Base-by-base conservation (phyloP, 805 yeast species). In the Teunomyces barrocoloradensis region DNA sequence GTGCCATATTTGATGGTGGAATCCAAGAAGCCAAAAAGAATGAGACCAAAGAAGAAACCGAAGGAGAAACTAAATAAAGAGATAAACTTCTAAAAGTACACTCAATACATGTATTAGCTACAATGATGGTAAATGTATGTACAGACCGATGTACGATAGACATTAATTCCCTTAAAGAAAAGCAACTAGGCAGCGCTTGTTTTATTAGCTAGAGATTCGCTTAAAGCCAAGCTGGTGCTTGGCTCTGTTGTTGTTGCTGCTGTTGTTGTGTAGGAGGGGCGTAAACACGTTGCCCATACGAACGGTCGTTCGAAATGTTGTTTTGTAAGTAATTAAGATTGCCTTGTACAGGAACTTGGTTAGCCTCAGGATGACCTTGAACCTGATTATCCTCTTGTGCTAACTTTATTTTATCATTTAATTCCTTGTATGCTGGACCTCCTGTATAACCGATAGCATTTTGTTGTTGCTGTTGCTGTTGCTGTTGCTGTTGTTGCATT, bases 1-100 rank as follows among this genome's bases (percentile, higher is more conserved):
- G 79, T 23, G 77, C 80, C 4, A 74, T 58, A 5, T 69, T 65
- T 48, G 65, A 78, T 72, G 32, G 52, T 35, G 27, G 49, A 44
- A 30, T n/a, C 38, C n/a, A 42, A 12, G 27, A 15, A 18, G 41
- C 30, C 10, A 25, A 34, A 18, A 54, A 51, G 11, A 44, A 38
- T 12, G 36, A 43, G 36, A 46, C 42, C 18, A 45, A 33, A 15
- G 48, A 40, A 12, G 45, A 44, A 29, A 15, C 7, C n/a, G 20
- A 4, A n/a, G 36, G 17, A 12, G 17, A 27, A 21, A 18, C 40
- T 21, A 23, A 41, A 32, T 32, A 23, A 41, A 32, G 13, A 32
- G 25, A 36, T 21, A 13, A 15, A 32, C 4, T 13, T 6, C 17
- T 13, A 32, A 32, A 7, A 7, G 9, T 13, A 13, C 34, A 13